Base-by-base conservation (phyloP, 2,329 filamentous ascomycete species). In the Hirsutella thompsonii region DNA sequence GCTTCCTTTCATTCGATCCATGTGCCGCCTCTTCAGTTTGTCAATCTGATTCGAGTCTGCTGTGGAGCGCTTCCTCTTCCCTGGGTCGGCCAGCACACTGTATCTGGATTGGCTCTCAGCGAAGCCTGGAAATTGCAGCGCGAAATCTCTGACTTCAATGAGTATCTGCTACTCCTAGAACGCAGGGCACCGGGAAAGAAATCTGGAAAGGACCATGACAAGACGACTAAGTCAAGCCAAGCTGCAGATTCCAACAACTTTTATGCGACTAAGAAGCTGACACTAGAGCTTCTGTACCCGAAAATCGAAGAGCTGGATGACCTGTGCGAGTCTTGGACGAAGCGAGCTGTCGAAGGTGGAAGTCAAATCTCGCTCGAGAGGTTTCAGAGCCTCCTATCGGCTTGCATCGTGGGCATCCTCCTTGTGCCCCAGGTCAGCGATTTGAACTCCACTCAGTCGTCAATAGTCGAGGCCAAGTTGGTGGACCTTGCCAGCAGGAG, bases 21-120 rank as follows among this genome's bases (percentile, higher is more conserved):
- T 56, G 72, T 79, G 32, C 71, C 73, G 14, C 76, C 83, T 4
- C 54, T 71, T 26, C 76, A 88, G 47, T 58, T 94, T 19, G 61
- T 83, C 30, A 77, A 76, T 47, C 61, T 94, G 4, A 56, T 94
- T n/a, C 66, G 76, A 45, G 70, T 73, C 14, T 86, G 83, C 50
- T 78, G 82, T 30, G 83, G 84, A 9, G 50, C 59, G 26, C 50
- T 58, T 4, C 49, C 54, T 5, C 44, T 70, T 16, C 42, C 51
- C 4, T 50, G 60, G 37, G 45, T 51, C 8, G 45, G 44, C 2
- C 52, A 56, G 3, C 55, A 61, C 13, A 54, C 60, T 23, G 54
- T 62, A 2, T 67, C 68, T n/a, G 68, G 69, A 6, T 69, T 70
- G 0, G 49, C 61, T 2, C 60, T 77, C 33, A 59, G 62, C 9